A percentile compares a stretch with the other conserved stretches of the same genome.
phyloP scores from a whole-genome alignment of 306 rosid species.

The Fragaria iinumae region DNA sequence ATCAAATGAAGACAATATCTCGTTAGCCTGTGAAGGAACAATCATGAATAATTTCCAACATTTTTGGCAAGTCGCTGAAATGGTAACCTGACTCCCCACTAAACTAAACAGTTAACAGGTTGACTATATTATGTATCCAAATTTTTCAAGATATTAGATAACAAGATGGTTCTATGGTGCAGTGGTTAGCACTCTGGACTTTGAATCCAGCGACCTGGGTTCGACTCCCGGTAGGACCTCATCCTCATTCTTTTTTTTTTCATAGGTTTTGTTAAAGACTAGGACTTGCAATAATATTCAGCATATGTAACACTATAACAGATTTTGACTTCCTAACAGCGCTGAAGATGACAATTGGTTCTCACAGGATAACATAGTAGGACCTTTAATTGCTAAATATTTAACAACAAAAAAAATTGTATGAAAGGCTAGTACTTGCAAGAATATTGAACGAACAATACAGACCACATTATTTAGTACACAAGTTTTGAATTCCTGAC shows the following conservation, averaged over 20 bases:
- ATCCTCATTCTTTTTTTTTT: not conserved
- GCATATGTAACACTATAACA: not conserved
- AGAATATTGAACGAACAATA: not conserved
- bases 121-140: not conserved
- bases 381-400: not conserved
- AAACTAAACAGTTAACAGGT: not conserved
- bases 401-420: too few species aligned
- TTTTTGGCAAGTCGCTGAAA: not conserved
- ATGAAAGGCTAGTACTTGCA: not conserved
- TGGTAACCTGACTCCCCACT: not conserved
- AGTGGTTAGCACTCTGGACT: conserved; percentile 5
- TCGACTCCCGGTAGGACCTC: conserved; percentile 5
- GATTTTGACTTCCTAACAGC: not conserved
- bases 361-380: not conserved
- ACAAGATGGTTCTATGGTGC: conserved; percentile 6
- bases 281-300: not conserved
- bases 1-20: conserved; percentile 91
- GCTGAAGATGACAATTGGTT: not conserved
- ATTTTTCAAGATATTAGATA: not conserved
- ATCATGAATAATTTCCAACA: conserved; percentile 27
- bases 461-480: not conserved
- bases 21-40: conserved; percentile 67
- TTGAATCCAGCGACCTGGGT: conserved; percentile 9
- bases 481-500: not conserved
- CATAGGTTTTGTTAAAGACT: not conserved